Evolutionary conservation across 2,329 filamentous ascomycete species (phyloP), one percentile per base, ranked within the genome.

Genomic region (Pseudogymnoascus sp.): DNA sequence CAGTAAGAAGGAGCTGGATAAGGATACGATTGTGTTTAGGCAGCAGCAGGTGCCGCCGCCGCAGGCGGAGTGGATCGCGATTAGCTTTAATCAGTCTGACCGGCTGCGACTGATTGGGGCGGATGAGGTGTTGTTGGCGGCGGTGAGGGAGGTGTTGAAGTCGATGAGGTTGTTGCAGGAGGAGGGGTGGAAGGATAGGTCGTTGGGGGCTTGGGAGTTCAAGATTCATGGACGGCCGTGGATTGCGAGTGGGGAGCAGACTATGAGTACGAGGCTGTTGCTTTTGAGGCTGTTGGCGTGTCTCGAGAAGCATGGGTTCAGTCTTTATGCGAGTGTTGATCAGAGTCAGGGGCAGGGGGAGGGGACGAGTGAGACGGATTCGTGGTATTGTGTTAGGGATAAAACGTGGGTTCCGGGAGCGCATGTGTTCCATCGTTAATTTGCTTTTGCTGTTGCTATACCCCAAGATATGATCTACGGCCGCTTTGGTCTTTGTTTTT

Each of bases 271-370:
- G 10, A 69, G 75, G 23, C 64, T 73, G 60, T 60, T 76, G 56
- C 59, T 77, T 38, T 65, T 77, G 64, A 71, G 64, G 40, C 65
- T 77, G 64, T 63, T 76, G 64, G 73, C 73, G 53, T 65, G 64
- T 12, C 66, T 77, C 25, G 76, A 77, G 64, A 66, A 66, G 3
- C 69, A 74, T 60, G 75, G 75, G 1, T 77, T 74, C 71, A 73
- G 70, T 56, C 69, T 77, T 12, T 77, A 77, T 68, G 73, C 74
- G 1, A 75, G 74, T 63, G 68, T 78, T 28, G 73, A 76, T 63
- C 73, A 76, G 62, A 70, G 44, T 62, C 63, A 63, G n/a, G 64
- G 69, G 63, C 63, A 67, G 21, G 50, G 67, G 42, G 28, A 69
- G 50, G 6, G 67, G 66, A 61, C 59, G 6, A 63, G 62, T 40